A percentile compares a stretch with the other conserved stretches of the same genome.
Evolutionary conservation across 2,329 filamentous ascomycete genomes (phyloP).

Genomic region (Colletotrichum acutatum): DNA sequence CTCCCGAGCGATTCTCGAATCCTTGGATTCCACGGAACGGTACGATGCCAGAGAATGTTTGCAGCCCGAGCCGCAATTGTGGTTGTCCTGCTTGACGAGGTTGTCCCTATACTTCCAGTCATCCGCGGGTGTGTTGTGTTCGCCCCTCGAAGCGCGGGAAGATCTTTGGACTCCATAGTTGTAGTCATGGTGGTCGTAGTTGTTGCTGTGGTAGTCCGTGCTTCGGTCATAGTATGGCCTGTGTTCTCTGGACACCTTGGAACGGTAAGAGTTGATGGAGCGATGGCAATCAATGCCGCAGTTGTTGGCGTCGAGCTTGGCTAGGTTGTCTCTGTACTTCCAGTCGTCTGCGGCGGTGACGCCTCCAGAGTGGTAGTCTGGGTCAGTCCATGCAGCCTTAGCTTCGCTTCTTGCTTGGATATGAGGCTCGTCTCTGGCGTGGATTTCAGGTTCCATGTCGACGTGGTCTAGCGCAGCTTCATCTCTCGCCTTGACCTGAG

Average conservation of each 20-base stretch:
- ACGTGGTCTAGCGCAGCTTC: neutral
- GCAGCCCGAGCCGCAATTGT: neutral
- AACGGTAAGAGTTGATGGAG: neutral
- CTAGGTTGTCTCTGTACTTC: slow-evolving; percentile 9
- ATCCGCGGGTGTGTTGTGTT: slow-evolving; percentile 6
- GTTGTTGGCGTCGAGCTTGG: neutral
- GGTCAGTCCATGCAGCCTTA: neutral
- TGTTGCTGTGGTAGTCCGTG: neutral
- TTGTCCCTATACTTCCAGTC: slow-evolving; percentile 13
- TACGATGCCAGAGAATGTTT: neutral
- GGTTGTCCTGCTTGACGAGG: neutral
- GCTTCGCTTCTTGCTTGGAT: neutral
- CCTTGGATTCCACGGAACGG: neutral
- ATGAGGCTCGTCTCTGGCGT: neutral
- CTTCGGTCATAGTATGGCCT: neutral
- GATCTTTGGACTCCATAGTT: neutral
- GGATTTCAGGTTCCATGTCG: neutral
- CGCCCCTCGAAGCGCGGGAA: neutral
- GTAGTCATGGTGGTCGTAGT: neutral
- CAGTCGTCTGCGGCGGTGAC: neutral
- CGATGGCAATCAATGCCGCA: neutral
- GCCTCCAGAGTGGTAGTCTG: neutral
- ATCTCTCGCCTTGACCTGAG: neutral
- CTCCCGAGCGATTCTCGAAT: neutral
- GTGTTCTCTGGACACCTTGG: neutral